A percentile compares a stretch with the other conserved stretches of the same genome.
phyloP scores from a whole-genome alignment of 2,329 filamentous ascomycete genomes.

The Aureobasidium leucospermi region DNA sequence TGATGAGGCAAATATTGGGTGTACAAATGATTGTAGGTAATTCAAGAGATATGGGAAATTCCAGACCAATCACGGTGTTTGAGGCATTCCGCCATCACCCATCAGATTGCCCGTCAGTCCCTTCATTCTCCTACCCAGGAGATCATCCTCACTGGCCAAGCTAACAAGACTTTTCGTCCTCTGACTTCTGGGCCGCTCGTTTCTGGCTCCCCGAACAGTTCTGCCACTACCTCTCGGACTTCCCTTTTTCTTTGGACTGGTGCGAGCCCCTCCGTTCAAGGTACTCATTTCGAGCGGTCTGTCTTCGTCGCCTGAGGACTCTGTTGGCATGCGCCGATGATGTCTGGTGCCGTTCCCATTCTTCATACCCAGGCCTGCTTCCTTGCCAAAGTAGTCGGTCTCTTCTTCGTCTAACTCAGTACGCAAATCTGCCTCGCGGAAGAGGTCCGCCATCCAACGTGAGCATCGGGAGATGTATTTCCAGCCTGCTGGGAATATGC shows the following conservation, averaged over 20 bases:
- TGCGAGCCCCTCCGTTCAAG: slow-evolving; percentile 16
- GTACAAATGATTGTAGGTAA: not conserved
- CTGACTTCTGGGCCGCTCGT: slow-evolving; percentile 22
- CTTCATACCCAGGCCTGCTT: not conserved
- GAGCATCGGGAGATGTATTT: slow-evolving; percentile 73
- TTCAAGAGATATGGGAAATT: not conserved
- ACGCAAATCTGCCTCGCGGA: slow-evolving; percentile 44
- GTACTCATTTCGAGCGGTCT: slow-evolving; percentile 68
- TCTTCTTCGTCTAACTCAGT: slow-evolving; percentile 10
- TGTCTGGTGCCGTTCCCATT: slow-evolving; percentile 23
- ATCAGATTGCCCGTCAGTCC: slow-evolving; percentile 36
- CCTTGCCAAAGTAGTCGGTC: slow-evolving; percentile 20
- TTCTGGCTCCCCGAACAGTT: slow-evolving; percentile 16
- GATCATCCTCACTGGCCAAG: slow-evolving; percentile 41
- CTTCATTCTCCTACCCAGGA: slow-evolving; percentile 42
- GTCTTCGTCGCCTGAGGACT: slow-evolving; percentile 72
- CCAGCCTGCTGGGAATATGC: slow-evolving; percentile 84
- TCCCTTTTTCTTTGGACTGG: slow-evolving; percentile 15
- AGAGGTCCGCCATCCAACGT: slow-evolving; percentile 74
- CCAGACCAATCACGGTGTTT: slow-evolving; percentile 3
- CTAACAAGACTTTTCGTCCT: slow-evolving; percentile 36
- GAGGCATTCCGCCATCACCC: slow-evolving; percentile 9
- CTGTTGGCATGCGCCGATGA: slow-evolving; percentile 45
- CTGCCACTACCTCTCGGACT: slow-evolving; percentile 12
- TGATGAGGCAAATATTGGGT: too few species aligned